Evolutionary conservation across 192 early-diverging fungal genomes (phyloP), one percentile per base, ranked within the genome.

Genomic region (Umbelopsis isabellina): DNA sequence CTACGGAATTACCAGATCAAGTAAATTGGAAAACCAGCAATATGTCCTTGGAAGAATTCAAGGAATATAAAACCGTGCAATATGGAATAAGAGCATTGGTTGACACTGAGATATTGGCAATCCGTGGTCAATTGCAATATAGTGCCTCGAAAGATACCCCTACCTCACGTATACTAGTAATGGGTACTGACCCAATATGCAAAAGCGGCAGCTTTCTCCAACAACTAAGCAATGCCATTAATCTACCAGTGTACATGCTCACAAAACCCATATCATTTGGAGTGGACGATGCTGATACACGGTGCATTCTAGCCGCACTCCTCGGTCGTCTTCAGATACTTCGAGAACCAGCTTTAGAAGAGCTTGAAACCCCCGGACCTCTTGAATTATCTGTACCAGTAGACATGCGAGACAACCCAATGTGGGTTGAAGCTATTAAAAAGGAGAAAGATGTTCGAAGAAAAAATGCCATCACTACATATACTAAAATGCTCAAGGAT

Each of bases 141-240:
- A 35, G 27, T 10, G 7, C 27, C 1, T 25, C 16, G 12, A 41
- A 41, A 41, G 37, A 41, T 41, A 41, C 6, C 2, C 13, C 5
- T 16, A 61, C 33, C 4, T 8, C 5, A 37, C 21, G 55, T 12
- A 61, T 61, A 15, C 13, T 61, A 18, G 55, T 61, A 1, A 16
- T 35, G 0, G 55, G 55, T 1, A 22, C 27, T 6, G 55, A 61
- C 30, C 55, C 55, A n/a, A 12, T 61, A 25, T n/a, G 25, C 16
- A 61, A 15, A 61, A 61, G 55, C 13, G 55, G 55, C 10, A 61
- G 55, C n/a, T 25, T 61, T 12, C 55, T 61, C 0, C 55, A 61
- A 35, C 55, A 35, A 35, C 11, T 61, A n/a, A 61, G 55, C 55
- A 61, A 61, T 61, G 55, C 55, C 3, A 7, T 61, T 11, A 35